Conservation (phyloP, 345 rosid species). For the Populus euphratica region DNA sequence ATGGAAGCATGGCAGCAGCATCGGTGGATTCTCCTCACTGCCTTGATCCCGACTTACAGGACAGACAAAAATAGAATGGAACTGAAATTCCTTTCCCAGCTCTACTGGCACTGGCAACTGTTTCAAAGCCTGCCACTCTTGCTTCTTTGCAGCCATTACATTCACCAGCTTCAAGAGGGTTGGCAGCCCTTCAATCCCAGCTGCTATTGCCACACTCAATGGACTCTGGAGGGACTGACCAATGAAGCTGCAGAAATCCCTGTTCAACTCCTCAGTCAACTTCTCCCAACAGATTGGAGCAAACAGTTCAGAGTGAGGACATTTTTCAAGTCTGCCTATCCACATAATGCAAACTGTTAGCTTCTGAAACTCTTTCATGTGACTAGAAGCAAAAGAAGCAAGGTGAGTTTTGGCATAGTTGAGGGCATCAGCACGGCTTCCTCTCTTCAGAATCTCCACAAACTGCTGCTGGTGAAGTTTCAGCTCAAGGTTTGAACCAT, state of each 20-base stretch:
- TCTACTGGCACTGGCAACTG: conserved; percentile 63
- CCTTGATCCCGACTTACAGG: conserved; percentile 72
- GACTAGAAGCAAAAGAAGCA: conserved; percentile 36
- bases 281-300: conserved; percentile 46
- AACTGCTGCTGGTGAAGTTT: conserved; percentile 54
- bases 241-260: conserved; percentile 45
- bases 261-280: conserved; percentile 43
- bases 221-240: conserved; percentile 55
- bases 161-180: conserved; percentile 64
- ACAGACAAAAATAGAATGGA: conserved; percentile 69
- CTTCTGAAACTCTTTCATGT: conserved; percentile 46
- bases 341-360: conserved; percentile 49
- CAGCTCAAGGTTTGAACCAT: conserved; percentile 54
- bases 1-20: conserved; percentile 64
- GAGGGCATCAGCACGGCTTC: conserved; percentile 47
- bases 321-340: conserved; percentile 49
- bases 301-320: conserved; percentile 50
- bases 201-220: conserved; percentile 47
- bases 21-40: conserved; percentile 68
- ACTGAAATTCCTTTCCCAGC: conserved; percentile 57
- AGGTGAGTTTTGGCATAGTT: conserved; percentile 54
- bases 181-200: conserved; percentile 65
- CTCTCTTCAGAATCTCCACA: conserved; percentile 58
- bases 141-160: conserved; percentile 65
- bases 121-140: conserved; percentile 61